Conservation (phyloP, 148 eudicot species). For the Heliamphora exappendiculata region DNA sequence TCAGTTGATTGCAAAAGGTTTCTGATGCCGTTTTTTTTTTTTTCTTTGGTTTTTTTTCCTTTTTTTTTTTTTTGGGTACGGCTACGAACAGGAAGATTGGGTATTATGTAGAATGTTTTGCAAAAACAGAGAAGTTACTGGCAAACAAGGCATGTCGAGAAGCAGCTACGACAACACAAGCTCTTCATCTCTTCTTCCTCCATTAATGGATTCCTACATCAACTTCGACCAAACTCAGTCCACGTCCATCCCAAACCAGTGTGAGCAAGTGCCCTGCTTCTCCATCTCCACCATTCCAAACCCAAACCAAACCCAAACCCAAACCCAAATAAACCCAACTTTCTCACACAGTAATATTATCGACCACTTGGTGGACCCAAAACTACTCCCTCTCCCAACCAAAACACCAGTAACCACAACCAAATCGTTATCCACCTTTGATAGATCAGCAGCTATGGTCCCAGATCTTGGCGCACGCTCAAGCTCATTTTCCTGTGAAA, state of each 20-base stretch:
- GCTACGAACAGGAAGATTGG: conserved; percentile 41
- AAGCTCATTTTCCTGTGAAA: conserved; percentile 30
- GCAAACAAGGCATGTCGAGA: conserved; percentile 17
- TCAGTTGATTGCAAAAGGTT: not conserved
- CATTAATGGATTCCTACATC: conserved; percentile 40
- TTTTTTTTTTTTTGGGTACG: not conserved
- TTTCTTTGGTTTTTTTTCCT: not conserved
- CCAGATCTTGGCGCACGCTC: conserved; percentile 6
- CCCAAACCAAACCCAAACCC: not conserved
- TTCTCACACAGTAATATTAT: conserved; percentile 15
- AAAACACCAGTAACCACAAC: conserved; percentile 5
- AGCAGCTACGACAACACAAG: conserved; percentile 22
- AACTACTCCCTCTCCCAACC: not conserved
- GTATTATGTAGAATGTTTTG: conserved; percentile 40
- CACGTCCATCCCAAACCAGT: not conserved
- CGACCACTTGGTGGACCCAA: conserved; percentile 21
- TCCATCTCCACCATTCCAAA: conserved; percentile 19
- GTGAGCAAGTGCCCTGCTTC: conserved; percentile 49
- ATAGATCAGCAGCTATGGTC: conserved; percentile 6
- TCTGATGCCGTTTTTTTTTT: not conserved
- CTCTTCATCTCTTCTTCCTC: conserved; percentile 33
- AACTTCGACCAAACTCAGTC: conserved; percentile 17
- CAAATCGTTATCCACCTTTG: too few relatives aligned
- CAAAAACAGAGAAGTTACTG: conserved; percentile 24
- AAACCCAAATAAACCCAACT: conserved; percentile 21